A percentile compares a stretch with the other conserved stretches of the same genome.
These are phyloP conservation scores for Fonsecaea monophora DNA, from an alignment of 2,329 filamentous ascomycete genomes.

Conservation along the genomic window DNA sequence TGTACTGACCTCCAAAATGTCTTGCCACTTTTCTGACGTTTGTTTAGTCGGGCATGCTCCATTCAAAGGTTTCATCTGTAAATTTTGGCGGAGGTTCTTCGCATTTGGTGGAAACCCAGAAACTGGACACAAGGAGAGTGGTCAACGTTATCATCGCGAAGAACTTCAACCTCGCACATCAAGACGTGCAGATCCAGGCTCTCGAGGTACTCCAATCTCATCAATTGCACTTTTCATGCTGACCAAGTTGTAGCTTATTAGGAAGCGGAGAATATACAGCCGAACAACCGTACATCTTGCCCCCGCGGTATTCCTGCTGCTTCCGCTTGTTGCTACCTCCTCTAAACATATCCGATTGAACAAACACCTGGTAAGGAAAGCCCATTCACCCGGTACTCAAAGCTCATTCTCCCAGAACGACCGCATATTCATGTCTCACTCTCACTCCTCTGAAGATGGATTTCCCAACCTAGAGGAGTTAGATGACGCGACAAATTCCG, in stretches of 20 bases:
- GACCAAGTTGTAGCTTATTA: constrained; percentile 69
- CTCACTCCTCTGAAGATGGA: constrained; percentile 74
- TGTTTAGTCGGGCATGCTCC: constrained; percentile 20
- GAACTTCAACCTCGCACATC: constrained; percentile 75
- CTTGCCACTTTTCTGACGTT: constrained; percentile 1
- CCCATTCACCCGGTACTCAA: neutral
- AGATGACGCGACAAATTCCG: constrained; percentile 43
- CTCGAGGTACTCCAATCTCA: constrained; percentile 56
- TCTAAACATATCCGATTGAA: constrained; percentile 47
- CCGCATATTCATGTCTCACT: constrained; percentile 85
- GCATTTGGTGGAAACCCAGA: constrained; percentile 24
- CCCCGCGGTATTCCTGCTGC: constrained; percentile 78
- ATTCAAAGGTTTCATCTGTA: constrained; percentile 24
- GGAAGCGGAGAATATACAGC: constrained; percentile 78
- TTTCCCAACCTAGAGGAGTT: constrained; percentile 75
- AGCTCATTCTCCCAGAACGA: constrained; percentile 64
- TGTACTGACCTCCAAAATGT: neutral
- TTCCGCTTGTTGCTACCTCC: constrained; percentile 68
- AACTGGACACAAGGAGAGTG: constrained; percentile 63
- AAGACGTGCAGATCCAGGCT: constrained; percentile 81
- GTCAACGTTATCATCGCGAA: constrained; percentile 84
- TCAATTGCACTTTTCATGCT: constrained; percentile 22
- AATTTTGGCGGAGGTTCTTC: constrained; percentile 28
- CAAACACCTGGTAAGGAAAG: constrained; percentile 48
- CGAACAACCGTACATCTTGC: constrained; percentile 74